Conservation (phyloP, 1,139 yeast species). For the Debaryomyces sp. region DNA sequence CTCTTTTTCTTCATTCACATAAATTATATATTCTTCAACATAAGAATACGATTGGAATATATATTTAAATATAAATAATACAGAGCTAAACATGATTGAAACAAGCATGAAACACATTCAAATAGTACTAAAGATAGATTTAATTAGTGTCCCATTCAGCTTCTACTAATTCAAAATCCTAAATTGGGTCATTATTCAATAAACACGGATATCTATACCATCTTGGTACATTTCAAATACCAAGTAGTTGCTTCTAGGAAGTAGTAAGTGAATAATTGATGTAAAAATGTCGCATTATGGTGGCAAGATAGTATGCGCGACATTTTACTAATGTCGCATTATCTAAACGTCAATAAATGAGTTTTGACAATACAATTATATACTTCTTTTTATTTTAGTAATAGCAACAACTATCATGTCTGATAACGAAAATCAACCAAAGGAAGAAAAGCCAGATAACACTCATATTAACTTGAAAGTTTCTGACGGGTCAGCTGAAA, state of each 20-base stretch:
- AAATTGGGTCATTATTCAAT: neutral
- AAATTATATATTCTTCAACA: neutral
- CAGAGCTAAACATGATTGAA: constrained; percentile 1
- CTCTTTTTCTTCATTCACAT: neutral
- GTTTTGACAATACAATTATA: neutral
- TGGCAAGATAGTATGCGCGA: constrained; percentile 6
- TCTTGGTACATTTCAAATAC: neutral
- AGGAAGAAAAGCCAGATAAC: constrained; percentile 63
- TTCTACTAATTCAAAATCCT: neutral
- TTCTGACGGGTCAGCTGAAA: constrained; percentile 90
- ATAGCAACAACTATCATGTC: constrained; percentile 24
- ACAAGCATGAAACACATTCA: constrained; percentile 8
- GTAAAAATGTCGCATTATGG: constrained; percentile 5
- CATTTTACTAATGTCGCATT: constrained; percentile 8
- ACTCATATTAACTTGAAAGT: constrained; percentile 91
- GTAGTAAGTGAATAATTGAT: neutral
- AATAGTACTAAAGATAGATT: neutral
- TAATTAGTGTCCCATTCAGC: neutral
- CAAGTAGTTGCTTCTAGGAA: neutral
- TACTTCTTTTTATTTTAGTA: constrained; percentile 2
- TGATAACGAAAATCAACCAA: constrained; percentile 42
- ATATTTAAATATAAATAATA: constrained; percentile 1
- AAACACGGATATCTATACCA: neutral
- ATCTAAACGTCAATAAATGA: neutral
- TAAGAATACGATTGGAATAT: neutral